Conservation (phyloP, 305 asterid genomes). For the Solanum hybrid region DNA sequence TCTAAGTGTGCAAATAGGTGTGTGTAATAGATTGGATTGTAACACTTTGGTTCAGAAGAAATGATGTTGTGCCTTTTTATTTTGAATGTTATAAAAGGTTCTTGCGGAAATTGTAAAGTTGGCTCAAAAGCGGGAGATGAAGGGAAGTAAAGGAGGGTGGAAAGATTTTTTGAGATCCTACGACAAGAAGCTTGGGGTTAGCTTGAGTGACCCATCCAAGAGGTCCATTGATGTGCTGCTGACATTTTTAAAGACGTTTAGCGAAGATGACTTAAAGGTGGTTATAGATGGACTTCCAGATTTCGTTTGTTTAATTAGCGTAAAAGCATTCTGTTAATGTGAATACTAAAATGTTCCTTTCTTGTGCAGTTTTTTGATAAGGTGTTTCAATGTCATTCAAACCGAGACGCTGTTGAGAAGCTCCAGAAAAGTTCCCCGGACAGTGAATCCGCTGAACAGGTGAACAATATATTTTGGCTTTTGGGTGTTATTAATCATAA, state of each 20-base stretch:
- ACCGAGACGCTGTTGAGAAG: conserved; percentile 42
- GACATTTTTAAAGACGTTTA: conserved; percentile 60
- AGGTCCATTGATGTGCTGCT: conserved; percentile 49
- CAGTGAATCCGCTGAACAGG: conserved; percentile 71
- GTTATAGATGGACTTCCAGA: neutral
- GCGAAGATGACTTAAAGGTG: conserved; percentile 54
- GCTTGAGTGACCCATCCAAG: conserved; percentile 78
- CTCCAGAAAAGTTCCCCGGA: conserved; percentile 41
- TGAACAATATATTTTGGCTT: conserved; percentile 6
- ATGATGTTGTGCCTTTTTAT: neutral
- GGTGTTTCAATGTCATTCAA: conserved; percentile 45
- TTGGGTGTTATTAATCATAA: neutral
- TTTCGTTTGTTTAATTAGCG: neutral
- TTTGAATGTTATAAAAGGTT: conserved; percentile 27
- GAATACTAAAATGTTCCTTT: neutral
- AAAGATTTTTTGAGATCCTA: conserved; percentile 59
- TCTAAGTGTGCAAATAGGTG: neutral
- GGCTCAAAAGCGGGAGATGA: conserved; percentile 67
- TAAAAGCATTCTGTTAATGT: neutral
- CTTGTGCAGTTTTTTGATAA: conserved; percentile 58
- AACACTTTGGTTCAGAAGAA: neutral
- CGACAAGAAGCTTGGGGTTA: conserved; percentile 67
- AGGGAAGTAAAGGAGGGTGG: conserved; percentile 76
- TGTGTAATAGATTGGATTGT: neutral
- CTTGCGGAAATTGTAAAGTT: conserved; percentile 76